Conservation (phyloP, 352 stramenopile species). For the Phytophthora cryptogea region DNA sequence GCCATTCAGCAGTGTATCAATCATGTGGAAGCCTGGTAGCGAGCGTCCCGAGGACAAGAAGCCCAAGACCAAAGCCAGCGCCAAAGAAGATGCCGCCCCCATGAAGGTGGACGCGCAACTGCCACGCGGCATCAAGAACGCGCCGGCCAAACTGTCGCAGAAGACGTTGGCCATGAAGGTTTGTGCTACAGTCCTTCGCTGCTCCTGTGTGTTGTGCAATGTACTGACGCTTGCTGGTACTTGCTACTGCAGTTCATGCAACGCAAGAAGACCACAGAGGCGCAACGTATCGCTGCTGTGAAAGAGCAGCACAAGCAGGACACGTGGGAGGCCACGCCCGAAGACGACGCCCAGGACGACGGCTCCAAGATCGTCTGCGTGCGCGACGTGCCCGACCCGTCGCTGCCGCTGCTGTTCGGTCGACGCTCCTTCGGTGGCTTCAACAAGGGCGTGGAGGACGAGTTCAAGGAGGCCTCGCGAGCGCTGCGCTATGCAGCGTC, state of each 20-base stretch:
- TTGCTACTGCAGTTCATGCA: constrained; percentile 75
- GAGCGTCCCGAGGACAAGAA: constrained; percentile 40
- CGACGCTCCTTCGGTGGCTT: constrained; percentile 82
- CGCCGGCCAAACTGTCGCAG: constrained; percentile 59
- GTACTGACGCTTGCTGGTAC: constrained; percentile 3
- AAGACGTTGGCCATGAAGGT: constrained; percentile 89
- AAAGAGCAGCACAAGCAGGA: constrained; percentile 66
- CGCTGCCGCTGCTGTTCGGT: constrained; percentile 72
- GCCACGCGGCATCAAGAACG: constrained; percentile 21
- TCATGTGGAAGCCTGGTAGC: constrained; percentile 70
- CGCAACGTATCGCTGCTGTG: constrained; percentile 53
- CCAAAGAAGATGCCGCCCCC: constrained; percentile 13
- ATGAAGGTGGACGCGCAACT: constrained; percentile 26
- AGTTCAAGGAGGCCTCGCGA: constrained; percentile 63
- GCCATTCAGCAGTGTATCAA: constrained; percentile 1
- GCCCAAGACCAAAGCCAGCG: constrained; percentile 26
- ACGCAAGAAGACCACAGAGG: constrained; percentile 71
- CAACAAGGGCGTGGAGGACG: constrained; percentile 85
- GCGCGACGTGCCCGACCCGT: constrained; percentile 72
- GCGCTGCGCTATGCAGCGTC: constrained; percentile 63
- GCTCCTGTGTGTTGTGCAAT: background rate
- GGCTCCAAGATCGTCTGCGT: constrained; percentile 51
- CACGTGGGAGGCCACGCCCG: constrained; percentile 48
- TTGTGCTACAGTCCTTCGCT: background rate
- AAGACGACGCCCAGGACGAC: constrained; percentile 36